Percentiles rank a stretch among this genome's conserved stretches.
These are phyloP conservation scores for Toxoplasma gondii DNA, from an alignment of 169 alveolate species.

Conservation along the genomic window DNA sequence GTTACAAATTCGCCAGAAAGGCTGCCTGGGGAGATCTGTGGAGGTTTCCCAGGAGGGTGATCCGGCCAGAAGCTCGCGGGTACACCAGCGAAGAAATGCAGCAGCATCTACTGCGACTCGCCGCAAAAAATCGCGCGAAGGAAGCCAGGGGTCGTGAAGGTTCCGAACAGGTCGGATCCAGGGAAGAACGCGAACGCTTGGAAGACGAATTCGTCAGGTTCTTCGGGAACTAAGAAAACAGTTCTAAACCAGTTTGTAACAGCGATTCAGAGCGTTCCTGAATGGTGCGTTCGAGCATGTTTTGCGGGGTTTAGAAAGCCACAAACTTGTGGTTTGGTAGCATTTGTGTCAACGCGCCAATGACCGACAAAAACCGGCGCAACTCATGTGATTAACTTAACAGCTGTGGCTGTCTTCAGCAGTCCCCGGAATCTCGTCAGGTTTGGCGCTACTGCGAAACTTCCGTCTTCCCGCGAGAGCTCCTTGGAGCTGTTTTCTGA, in stretches of 20 bases:
- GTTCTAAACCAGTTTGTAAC: neutral
- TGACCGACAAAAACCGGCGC: no score
- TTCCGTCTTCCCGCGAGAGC: no score
- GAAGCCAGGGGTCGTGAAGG: neutral
- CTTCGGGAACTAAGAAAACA: neutral
- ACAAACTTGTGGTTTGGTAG: neutral
- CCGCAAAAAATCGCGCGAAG: neutral
- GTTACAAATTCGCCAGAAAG: constrained; percentile 80
- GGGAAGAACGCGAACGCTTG: constrained; percentile 30
- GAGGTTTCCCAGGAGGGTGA: constrained; percentile 84
- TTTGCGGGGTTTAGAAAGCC: neutral
- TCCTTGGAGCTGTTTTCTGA: no score
- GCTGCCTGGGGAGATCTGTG: constrained; percentile 92
- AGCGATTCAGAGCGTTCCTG: neutral
- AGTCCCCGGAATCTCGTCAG: no score
- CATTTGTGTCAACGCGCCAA: neutral
- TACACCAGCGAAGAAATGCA: constrained; percentile 80
- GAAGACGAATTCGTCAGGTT: neutral
- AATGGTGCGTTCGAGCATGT: neutral
- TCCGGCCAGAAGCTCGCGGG: constrained; percentile 86
- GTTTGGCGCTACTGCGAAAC: no score
- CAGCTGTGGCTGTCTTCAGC: no score
- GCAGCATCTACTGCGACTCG: constrained; percentile 42
- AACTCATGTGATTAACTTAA: no score
- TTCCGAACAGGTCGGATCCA: neutral